Percentiles rank a stretch among this genome's conserved stretches.
phyloP scores from a whole-genome alignment of 441 rosid species.

The Populus trichocarpa region DNA sequence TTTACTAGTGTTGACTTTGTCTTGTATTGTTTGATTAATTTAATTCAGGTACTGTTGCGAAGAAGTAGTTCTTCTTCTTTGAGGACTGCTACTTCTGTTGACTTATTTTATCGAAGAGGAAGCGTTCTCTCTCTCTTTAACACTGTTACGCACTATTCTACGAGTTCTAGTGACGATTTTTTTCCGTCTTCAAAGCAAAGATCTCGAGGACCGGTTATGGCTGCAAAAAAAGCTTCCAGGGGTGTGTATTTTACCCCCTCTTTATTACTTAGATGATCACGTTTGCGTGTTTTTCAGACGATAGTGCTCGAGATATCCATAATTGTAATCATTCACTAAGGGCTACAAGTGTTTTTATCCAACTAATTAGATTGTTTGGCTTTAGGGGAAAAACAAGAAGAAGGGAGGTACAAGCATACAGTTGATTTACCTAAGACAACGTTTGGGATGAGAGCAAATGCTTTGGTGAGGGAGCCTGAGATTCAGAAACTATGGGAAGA shows the following conservation, averaged over 20 bases:
- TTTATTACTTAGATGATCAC: conserved; percentile 10
- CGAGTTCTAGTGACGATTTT: conserved; percentile 38
- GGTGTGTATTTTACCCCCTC: conserved; percentile 33
- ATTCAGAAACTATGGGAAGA: conserved; percentile 91
- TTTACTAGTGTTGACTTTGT: not conserved
- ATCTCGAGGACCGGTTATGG: conserved; percentile 91
- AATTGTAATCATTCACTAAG: not conserved
- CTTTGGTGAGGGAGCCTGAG: conserved; percentile 88
- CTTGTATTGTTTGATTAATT: conserved; percentile 12
- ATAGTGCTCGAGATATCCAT: not conserved
- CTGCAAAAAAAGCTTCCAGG: conserved; percentile 79
- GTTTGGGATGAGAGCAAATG: conserved; percentile 92
- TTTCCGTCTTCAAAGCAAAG: conserved; percentile 66
- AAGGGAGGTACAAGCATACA: conserved; percentile 88
- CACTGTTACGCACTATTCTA: conserved; percentile 33
- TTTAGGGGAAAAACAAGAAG: conserved; percentile 80
- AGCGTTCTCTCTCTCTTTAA: conserved; percentile 46
- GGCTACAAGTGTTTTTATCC: not conserved
- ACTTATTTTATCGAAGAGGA: conserved; percentile 37
- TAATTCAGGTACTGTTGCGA: conserved; percentile 47
- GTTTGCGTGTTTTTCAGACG: not conserved
- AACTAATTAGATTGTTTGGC: conserved; percentile 12
- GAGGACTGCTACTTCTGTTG: conserved; percentile 38
- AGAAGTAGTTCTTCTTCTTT: conserved; percentile 42
- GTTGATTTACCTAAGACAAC: conserved; percentile 87